These are phyloP conservation scores for Plantago ovata DNA, from an alignment of 257 asterid species.

Conservation along the genomic window DNA sequence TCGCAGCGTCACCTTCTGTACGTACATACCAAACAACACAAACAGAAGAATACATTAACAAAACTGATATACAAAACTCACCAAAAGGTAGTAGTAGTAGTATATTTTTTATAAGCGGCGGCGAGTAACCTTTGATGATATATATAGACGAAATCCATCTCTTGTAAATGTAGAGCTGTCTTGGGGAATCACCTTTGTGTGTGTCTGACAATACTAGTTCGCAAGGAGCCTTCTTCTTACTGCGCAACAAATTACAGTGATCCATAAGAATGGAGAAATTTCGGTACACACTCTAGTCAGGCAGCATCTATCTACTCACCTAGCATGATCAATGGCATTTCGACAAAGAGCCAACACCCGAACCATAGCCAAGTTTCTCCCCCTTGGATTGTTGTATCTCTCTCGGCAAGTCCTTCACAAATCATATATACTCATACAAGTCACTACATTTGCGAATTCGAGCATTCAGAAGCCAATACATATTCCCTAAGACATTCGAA, in stretches of 20 bases:
- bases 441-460: too few species aligned
- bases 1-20: conserved; percentile 48
- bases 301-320: conserved; percentile 34
- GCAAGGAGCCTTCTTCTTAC: conserved; percentile 48
- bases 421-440: background rate
- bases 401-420: conserved; percentile 60
- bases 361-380: conserved; percentile 88
- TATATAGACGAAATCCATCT: conserved; percentile 85
- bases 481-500: too few species aligned
- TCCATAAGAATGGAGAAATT: conserved; percentile 10
- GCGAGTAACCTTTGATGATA: conserved; percentile 50
- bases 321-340: conserved; percentile 63
- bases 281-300: conserved; percentile 1
- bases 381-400: conserved; percentile 62
- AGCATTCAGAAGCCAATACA: too few species aligned
- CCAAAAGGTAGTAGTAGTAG: too few species aligned
- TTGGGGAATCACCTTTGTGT: conserved; percentile 72
- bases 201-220: conserved; percentile 71
- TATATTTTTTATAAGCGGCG: background rate
- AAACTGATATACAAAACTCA: background rate
- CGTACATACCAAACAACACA: conserved; percentile 1
- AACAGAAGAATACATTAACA: background rate
- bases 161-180: conserved; percentile 75
- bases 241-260: conserved; percentile 15
- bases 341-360: conserved; percentile 65